Evolutionary conservation across 495 filamentous ascomycete species (phyloP), one percentile per base, ranked within the genome.

Genomic region (Evansstolkia leycettana): DNA sequence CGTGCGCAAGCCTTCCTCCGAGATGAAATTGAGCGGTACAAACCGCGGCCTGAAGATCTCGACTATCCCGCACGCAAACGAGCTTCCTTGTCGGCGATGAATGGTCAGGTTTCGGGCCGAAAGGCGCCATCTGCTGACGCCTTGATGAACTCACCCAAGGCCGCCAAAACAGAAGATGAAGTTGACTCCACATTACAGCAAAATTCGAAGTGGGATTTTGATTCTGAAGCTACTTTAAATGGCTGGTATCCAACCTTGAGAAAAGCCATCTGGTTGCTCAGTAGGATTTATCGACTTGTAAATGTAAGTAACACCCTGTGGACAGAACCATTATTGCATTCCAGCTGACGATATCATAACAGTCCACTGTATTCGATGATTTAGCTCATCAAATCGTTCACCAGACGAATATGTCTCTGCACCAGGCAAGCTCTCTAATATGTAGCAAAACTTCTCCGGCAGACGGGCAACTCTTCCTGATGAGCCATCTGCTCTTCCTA

Each of bases 401-500:
- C 49, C 70, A 76, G 48, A 84, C 80, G 14, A 83, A 70, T 9
- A 31, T 62, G 27, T 83, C 79, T n/a, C 75, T 85, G 24, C 57
- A 73, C 37, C 49, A 52, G 34, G 67, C 69, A 28, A 60, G 64
- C 34, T 51, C 48, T 28, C 57, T 62, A 10, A 70, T 84, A 17
- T 51, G 56, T 28, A 68, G 53, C 54, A 76, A 70, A 46, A 73
- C 68, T 5, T 65, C 68, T 11, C 51, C 65, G 3, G 62, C 64
- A 5, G 82, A 90, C 53, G 72, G 75, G 1, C 78, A 86, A 43
- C 70, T 95, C 19, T 95, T 95, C 57, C 74, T 92, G 41, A 78
- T 95, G 58, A 87, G 84, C 44, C 88, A 95, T 51, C 69, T 95
- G 2, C 78, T 94, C 26, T 76, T 92, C 40, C 73, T 95, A 8